Evolutionary conservation across 257 asterid species (phyloP).

Genomic region (Salvia splendens): DNA sequence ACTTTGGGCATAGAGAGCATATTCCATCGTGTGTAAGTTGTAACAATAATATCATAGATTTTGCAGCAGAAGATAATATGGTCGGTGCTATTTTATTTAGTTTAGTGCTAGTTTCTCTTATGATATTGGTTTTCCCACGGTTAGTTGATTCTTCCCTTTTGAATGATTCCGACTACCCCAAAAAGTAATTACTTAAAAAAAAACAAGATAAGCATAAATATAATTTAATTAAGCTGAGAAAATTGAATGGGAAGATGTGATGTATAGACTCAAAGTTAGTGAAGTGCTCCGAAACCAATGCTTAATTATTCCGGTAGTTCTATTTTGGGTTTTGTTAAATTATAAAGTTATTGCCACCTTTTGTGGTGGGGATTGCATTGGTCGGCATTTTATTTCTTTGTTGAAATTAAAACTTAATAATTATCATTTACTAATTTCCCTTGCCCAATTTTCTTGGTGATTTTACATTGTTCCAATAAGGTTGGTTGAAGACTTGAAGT

Average conservation of each 20-base stretch:
- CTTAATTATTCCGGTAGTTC: constrained; percentile 34
- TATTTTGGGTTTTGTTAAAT: constrained; percentile 2
- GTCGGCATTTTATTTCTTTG: background rate
- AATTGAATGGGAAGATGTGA: constrained; percentile 20
- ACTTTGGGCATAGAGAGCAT: too few species aligned
- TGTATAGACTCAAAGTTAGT: constrained; percentile 33
- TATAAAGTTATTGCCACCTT: constrained; percentile 15
- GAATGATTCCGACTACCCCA: constrained; percentile 29
- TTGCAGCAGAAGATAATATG: background rate
- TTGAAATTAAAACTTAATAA: background rate
- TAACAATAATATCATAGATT: too few species aligned
- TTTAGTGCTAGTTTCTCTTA: constrained; percentile 28
- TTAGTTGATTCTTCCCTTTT: constrained; percentile 31
- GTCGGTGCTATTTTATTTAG: constrained; percentile 20
- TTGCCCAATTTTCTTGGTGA: background rate
- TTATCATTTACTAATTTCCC: background rate
- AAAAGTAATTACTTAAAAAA: constrained; percentile 26
- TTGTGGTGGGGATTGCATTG: constrained; percentile 22
- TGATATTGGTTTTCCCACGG: constrained; percentile 31
- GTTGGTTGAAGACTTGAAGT: constrained; percentile 27
- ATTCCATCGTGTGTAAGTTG: too few species aligned
- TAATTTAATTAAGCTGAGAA: constrained; percentile 19
- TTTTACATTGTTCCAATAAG: background rate
- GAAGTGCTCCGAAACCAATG: constrained; percentile 32
- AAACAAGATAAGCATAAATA: constrained; percentile 35